These are phyloP conservation scores for Hyphopichia homilentoma DNA, from an alignment of 805 yeast genomes.

Conservation along the genomic window DNA sequence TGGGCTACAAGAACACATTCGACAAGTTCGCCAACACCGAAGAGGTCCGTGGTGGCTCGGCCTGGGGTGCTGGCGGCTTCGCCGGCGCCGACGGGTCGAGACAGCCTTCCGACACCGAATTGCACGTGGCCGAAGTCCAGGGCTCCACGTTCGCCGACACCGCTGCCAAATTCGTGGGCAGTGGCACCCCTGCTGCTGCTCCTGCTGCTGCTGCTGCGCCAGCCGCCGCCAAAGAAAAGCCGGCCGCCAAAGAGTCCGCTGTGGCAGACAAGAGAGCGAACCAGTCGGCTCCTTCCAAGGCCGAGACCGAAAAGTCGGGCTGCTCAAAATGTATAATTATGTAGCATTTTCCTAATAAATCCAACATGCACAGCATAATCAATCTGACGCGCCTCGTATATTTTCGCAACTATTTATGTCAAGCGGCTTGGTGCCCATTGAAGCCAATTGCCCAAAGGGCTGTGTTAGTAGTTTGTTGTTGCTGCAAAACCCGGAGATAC, in stretches of 20 bases:
- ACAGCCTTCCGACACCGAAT: constrained; percentile 60
- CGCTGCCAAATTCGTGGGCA: constrained; percentile 18
- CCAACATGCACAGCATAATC: too few species aligned
- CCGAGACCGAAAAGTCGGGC: background rate
- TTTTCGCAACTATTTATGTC: too few species aligned
- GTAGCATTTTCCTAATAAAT: too few species aligned
- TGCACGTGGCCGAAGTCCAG: constrained; percentile 60
- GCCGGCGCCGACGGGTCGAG: constrained; percentile 79
- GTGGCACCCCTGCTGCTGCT: constrained; percentile 3
- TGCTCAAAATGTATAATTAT: too few species aligned
- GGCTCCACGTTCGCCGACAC: constrained; percentile 51
- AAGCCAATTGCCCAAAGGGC: too few species aligned
- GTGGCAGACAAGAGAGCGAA: constrained; percentile 8
- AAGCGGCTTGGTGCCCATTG: too few species aligned
- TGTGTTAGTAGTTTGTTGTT: too few species aligned
- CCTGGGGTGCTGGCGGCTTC: constrained; percentile 85
- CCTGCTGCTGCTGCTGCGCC: constrained; percentile 2
- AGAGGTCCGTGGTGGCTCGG: constrained; percentile 76
- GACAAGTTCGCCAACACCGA: constrained; percentile 51
- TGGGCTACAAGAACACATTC: constrained; percentile 64
- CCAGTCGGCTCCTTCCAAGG: constrained; percentile 9
- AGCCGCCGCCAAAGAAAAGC: constrained; percentile 3
- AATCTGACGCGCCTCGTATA: too few species aligned
- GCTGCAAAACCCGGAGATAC: too few species aligned
- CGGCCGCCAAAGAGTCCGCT: constrained; percentile 3